Evolutionary conservation across 441 rosid genomes (phyloP).

Genomic region (Adansonia rubrostipa): DNA sequence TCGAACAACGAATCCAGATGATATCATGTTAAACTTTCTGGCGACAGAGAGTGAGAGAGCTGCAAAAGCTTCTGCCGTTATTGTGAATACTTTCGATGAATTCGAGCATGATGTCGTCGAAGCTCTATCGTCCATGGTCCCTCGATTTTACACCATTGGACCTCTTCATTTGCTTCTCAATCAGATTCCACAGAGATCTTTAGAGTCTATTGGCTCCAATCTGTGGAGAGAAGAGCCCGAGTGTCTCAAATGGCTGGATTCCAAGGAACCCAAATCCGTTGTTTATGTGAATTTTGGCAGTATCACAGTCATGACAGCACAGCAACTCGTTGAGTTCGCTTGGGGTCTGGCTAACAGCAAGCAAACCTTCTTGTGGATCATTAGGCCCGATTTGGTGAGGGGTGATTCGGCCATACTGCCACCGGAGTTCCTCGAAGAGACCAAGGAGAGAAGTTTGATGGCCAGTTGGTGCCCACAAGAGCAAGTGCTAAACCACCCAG

Average conservation of each 20-base stretch:
- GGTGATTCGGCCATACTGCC: conserved; percentile 25
- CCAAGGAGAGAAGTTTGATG: conserved; percentile 16
- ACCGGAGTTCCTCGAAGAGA: conserved; percentile 9
- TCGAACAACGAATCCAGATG: conserved; percentile 26
- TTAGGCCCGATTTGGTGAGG: conserved; percentile 32
- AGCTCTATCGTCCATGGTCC: conserved; percentile 10
- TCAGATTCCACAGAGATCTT: neutral
- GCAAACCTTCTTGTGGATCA: conserved; percentile 27
- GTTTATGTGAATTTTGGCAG: conserved; percentile 34
- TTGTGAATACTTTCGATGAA: conserved; percentile 32
- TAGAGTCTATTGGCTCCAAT: neutral
- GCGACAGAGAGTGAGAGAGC: conserved; percentile 22
- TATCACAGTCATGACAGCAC: conserved; percentile 21
- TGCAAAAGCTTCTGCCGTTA: neutral
- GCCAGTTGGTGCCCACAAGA: conserved; percentile 36
- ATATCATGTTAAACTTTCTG: conserved; percentile 27
- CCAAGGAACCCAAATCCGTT: conserved; percentile 19
- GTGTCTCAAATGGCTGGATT: conserved; percentile 33
- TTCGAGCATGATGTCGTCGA: conserved; percentile 31
- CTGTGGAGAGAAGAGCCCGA: conserved; percentile 33
- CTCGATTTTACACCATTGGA: conserved; percentile 26
- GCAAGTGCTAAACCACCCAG: conserved; percentile 28
- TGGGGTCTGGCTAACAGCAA: conserved; percentile 33
- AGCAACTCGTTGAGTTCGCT: conserved; percentile 32
- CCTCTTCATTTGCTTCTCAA: conserved; percentile 26